These are phyloP conservation scores for Russula earlei DNA, from an alignment of 768 basidiomycete genomes.

Conservation along the genomic window DNA sequence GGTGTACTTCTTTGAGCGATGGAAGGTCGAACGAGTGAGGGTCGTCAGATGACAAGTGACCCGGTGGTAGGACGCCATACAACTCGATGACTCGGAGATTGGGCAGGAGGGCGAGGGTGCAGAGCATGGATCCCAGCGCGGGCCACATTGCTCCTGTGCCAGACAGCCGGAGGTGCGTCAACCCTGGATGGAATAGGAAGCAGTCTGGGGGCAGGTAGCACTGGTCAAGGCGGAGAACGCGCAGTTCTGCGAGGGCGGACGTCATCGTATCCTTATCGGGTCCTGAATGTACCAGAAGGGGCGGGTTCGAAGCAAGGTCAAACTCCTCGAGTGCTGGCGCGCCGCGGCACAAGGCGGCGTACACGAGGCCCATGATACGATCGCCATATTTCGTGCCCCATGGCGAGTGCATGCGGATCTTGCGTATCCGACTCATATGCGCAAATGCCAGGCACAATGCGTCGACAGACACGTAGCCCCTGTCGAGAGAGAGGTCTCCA, in stretches of 20 bases:
- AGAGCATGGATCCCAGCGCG: not conserved
- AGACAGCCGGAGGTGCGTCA: slow-evolving; percentile 8
- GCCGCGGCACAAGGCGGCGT: not conserved
- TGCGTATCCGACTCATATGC: slow-evolving; percentile 1
- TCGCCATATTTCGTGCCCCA: slow-evolving; percentile 15
- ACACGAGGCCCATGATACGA: slow-evolving; percentile 6
- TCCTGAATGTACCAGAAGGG: not conserved
- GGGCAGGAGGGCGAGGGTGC: slow-evolving; percentile 1
- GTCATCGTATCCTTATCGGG: not conserved
- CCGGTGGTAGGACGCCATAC: not conserved
- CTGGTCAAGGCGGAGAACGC: not conserved
- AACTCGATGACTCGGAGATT: slow-evolving; percentile 5
- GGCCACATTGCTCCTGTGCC: not conserved
- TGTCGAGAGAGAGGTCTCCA: slow-evolving; percentile 6
- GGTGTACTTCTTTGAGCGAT: not conserved
- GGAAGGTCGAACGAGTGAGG: not conserved
- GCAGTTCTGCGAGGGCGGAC: not conserved
- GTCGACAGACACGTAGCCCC: slow-evolving; percentile 10
- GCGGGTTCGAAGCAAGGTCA: slow-evolving; percentile 1
- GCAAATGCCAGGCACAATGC: slow-evolving; percentile 1
- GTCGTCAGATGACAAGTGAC: not conserved
- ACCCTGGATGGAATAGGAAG: not conserved
- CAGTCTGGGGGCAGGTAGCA: not conserved
- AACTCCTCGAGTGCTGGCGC: slow-evolving; percentile 10
- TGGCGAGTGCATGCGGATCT: slow-evolving; percentile 3